Evolutionary conservation across 1,284 basidiomycete species (phyloP).

Genomic region (Chalciporus sp.): DNA sequence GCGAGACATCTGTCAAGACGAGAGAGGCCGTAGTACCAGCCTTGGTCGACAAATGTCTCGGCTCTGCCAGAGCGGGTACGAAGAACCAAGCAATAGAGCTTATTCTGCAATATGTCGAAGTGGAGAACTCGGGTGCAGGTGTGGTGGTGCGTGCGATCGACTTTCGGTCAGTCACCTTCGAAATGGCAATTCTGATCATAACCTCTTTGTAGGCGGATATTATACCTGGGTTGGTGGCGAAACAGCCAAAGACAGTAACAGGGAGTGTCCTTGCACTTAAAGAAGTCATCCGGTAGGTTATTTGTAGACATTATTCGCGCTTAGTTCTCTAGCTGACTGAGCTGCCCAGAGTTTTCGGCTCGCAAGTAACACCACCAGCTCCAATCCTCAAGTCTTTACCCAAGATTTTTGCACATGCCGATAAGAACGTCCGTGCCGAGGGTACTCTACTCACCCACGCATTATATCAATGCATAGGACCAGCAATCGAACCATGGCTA

Average conservation of each 20-base stretch:
- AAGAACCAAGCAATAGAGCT: constrained; percentile 89
- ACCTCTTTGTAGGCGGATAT: constrained; percentile 68
- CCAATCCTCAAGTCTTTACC: constrained; percentile 85
- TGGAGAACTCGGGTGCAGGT: constrained; percentile 87
- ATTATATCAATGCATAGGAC: constrained; percentile 89
- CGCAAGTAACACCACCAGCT: constrained; percentile 74
- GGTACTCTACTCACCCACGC: constrained; percentile 77
- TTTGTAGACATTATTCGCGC: constrained; percentile 2
- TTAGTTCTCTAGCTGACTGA: neutral
- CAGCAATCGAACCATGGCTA: constrained; percentile 85
- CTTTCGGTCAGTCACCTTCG: constrained; percentile 20
- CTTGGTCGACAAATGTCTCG: constrained; percentile 95
- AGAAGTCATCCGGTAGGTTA: constrained; percentile 62
- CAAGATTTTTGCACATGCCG: constrained; percentile 93
- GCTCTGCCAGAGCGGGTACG: constrained; percentile 90
- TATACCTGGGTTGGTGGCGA: constrained; percentile 83
- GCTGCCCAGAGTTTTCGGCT: constrained; percentile 74
- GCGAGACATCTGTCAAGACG: constrained; percentile 83
- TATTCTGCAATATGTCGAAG: constrained; percentile 88
- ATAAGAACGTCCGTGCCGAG: constrained; percentile 96
- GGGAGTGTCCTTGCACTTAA: constrained; percentile 80
- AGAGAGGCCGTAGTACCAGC: constrained; percentile 84
- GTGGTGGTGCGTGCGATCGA: constrained; percentile 74
- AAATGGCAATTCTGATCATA: constrained; percentile 23
- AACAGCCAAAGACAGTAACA: constrained; percentile 94